Evolutionary conservation across 176 grass and related monocot species (phyloP), one percentile per base, ranked within the genome.

Genomic region (Tillandsia fasciculata): DNA sequence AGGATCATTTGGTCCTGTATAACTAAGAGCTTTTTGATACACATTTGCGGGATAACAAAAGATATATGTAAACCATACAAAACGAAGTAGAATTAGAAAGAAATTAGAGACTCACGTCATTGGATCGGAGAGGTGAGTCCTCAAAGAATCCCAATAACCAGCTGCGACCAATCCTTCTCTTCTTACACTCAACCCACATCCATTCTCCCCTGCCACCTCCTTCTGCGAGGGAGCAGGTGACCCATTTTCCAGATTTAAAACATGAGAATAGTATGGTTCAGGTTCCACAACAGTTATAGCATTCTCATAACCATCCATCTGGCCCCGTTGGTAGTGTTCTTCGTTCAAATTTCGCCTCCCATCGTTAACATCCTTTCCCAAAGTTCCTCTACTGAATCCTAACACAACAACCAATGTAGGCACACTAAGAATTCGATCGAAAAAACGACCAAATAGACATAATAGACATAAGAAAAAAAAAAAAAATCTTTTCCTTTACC

Each of bases 131-230:
- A 87, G 68, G 27, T 83, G 84, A 0, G 77, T 76, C 80, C 88
- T 87, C 56, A 91, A 77, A 0, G 83, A 76, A 51, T 87, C 84
- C 81, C 88, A 91, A 2, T 84, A 91, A 79, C 77, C 52, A 51
- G 74, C 77, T 3, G 83, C 66, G 22, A 78, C 66, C 50, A 80
- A 77, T 14, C 71, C 83, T n/a, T 91, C 88, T 67, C 75, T 91
- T 70, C 83, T 76, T 1, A 80, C 74, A 15, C 74, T 83, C 6
- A 81, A 73, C 13, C 74, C 77, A 78, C 83, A 87, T 4, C 88
- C 88, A 81, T 87, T 69, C 50, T 81, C 83, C 42, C 50, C 71
- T 73, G 77, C 79, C 67, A 48, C 54, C 27, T 84, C 88, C 51
- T 65, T 83, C 10, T 76, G 72, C 3, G 42, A 53, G 12, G 68